Conservation (phyloP, 108 stramenopile genomes). For the Cyclotella baltica region DNA sequence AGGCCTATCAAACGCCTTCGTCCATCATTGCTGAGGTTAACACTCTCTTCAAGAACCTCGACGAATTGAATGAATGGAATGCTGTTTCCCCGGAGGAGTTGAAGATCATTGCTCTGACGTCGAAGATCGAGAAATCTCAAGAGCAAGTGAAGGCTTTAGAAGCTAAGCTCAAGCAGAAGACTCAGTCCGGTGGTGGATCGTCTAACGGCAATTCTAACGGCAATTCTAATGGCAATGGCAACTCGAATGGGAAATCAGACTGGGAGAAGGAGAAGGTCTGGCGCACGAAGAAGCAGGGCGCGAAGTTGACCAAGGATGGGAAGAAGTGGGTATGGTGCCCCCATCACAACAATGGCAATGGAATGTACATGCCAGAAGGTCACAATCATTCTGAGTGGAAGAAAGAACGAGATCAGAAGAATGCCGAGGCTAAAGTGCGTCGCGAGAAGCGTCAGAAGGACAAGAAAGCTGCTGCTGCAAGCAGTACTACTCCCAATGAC, state of each 20-base stretch:
- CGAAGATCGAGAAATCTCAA: no score
- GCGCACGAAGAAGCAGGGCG: slow-evolving; percentile 1
- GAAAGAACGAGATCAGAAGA: not conserved
- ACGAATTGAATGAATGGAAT: no score
- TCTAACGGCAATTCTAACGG: not conserved
- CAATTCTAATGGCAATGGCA: not conserved
- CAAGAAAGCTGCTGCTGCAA: not conserved
- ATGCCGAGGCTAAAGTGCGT: not conserved
- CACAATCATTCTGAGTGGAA: slow-evolving; percentile 20
- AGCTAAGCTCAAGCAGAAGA: no score
- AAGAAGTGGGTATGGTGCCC: slow-evolving; percentile 11
- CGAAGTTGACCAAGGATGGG: not conserved
- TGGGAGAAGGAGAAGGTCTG: not conserved
- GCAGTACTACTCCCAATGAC: not conserved
- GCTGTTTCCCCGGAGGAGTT: no score
- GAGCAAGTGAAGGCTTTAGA: no score
- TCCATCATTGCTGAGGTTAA: no score
- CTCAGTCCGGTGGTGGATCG: no score
- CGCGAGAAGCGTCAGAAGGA: not conserved
- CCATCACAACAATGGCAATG: slow-evolving; percentile 1
- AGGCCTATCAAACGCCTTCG: no score
- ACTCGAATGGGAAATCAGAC: not conserved
- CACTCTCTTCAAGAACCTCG: no score
- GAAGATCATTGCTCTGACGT: no score
- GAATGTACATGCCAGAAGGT: slow-evolving; percentile 16